Conservation (phyloP, 768 basidiomycete genomes). For the Naganishia antarctica region DNA sequence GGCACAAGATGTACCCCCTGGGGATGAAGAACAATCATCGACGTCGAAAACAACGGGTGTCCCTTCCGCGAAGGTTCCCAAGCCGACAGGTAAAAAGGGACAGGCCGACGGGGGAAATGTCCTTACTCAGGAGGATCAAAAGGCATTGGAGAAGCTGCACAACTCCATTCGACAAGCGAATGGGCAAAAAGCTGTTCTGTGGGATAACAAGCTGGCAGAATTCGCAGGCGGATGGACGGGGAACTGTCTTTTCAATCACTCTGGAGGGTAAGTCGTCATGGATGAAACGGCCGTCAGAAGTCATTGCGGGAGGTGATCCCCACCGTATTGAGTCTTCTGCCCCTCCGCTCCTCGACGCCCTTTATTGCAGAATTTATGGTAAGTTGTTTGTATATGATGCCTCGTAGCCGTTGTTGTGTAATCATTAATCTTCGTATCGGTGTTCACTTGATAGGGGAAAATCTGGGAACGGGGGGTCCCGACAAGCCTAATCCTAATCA, state of each 20-base stretch:
- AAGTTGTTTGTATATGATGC: no score
- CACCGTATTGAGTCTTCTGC: background rate
- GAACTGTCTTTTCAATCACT: background rate
- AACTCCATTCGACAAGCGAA: background rate
- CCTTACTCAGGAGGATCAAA: background rate
- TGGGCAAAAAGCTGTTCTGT: background rate
- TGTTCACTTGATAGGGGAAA: background rate
- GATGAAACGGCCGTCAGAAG: background rate
- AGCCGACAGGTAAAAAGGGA: background rate
- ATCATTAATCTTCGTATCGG: background rate
- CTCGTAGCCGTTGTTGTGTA: background rate
- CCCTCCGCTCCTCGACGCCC: no score
- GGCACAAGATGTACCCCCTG: background rate
- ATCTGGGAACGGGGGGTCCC: background rate
- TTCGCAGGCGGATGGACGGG: constrained; percentile 7
- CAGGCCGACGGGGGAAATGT: background rate
- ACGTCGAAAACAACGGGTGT: background rate
- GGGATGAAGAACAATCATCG: background rate
- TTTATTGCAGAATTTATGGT: no score
- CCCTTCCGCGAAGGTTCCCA: background rate
- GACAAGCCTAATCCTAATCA: background rate
- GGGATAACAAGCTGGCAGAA: constrained; percentile 4
- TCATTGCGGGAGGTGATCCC: background rate
- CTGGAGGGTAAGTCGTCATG: background rate
- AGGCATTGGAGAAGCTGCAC: background rate